These are phyloP conservation scores for Thelonectria blattea DNA, from an alignment of 2,329 filamentous ascomycete species.

Conservation along the genomic window DNA sequence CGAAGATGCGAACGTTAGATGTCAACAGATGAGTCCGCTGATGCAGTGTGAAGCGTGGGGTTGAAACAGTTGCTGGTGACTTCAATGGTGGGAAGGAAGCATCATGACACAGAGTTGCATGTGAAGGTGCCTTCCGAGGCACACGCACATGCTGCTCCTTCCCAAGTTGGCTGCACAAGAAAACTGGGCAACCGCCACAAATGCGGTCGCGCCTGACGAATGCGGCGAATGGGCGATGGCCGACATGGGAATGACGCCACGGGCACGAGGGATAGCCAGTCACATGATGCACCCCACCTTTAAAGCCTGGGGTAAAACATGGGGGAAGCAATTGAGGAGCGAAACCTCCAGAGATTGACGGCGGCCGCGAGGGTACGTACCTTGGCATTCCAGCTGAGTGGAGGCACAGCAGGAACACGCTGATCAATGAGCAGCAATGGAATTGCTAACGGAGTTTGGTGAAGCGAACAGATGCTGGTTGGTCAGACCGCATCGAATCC, in stretches of 20 bases:
- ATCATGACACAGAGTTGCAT: constrained; percentile 31
- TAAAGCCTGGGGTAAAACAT: constrained; percentile 38
- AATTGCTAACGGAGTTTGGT: background rate
- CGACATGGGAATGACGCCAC: constrained; percentile 37
- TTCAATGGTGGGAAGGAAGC: constrained; percentile 16
- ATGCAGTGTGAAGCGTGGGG: constrained; percentile 12
- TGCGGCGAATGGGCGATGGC: background rate
- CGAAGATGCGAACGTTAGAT: background rate
- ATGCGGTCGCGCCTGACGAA: constrained; percentile 1
- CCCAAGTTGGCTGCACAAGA: constrained; percentile 2
- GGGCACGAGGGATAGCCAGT: constrained; percentile 22
- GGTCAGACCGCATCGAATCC: background rate
- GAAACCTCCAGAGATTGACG: background rate
- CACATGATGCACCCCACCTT: constrained; percentile 32
- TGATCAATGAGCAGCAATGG: constrained; percentile 3
- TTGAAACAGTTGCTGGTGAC: constrained; percentile 13
- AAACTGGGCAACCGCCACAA: constrained; percentile 14
- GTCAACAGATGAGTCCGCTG: constrained; percentile 4
- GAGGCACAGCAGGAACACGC: background rate
- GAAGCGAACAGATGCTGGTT: constrained; percentile 4
- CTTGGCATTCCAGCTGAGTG: constrained; percentile 7
- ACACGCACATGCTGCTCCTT: constrained; percentile 35
- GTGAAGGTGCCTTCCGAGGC: constrained; percentile 40
- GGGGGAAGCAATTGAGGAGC: constrained; percentile 21
- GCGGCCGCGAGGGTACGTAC: constrained; percentile 2